Base-by-base conservation (phyloP, 2,329 filamentous ascomycete species). In the Plenodomus biglobosus region DNA sequence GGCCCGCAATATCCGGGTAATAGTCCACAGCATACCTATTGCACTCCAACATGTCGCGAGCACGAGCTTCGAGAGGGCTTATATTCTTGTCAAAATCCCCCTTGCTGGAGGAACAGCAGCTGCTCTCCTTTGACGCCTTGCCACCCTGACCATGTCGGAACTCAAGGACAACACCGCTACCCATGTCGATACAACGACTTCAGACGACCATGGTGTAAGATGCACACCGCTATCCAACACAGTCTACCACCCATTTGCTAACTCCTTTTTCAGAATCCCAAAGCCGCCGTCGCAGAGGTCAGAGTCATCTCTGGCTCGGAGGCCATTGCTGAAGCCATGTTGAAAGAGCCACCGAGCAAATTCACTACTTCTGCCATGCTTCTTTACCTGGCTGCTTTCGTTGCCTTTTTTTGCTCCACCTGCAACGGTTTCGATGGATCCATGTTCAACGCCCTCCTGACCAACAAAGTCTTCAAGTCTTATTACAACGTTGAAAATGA, bases 401-500 rank as follows among this genome's bases (percentile, higher is more conserved):
- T 52, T 13, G 74, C 72, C 24, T 77, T 74, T 59, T 71, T 75
- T 53, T 74, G 71, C 50, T 78, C 76, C 19, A 81, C 78, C 8
- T 77, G 79, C 74, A 82, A 82, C 62, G 81, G 81, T 21, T 84
- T 80, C 53, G 81, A 85, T 55, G 80, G 80, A 32, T 80, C 78
- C 21, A 74, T 85, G 41, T 80, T 83, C 59, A 78, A 77, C 47
- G 76, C 76, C 30, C 65, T 82, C 19, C 51, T 56, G 24, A 54
- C 76, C 34, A 82, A 82, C 68, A 70, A 69, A 21, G 53, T 59
- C 15, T 78, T 78, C 65, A 63, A 73, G 32, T 55, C 66, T 4
- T 74, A 72, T 56, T 79, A 76, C 63, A 52, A 73, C 30, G 75
- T 71, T 22, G 56, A 63, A 11, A 70, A 70, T 40, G 66, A 68